These are phyloP conservation scores for Nicotiana knightiana DNA, from an alignment of 257 asterid species.

Conservation along the genomic window DNA sequence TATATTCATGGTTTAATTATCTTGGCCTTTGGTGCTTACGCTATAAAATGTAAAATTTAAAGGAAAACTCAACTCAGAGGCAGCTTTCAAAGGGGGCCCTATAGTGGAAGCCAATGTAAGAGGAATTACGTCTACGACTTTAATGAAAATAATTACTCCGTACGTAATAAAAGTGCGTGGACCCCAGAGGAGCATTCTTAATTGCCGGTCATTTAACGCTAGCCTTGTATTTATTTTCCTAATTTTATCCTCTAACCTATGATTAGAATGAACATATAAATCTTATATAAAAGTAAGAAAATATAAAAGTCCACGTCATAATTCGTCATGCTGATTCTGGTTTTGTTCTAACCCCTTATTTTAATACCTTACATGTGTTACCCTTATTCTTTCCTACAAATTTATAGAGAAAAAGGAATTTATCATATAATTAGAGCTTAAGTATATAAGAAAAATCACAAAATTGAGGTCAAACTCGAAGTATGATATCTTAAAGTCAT, in stretches of 20 bases:
- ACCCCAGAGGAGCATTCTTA: neutral
- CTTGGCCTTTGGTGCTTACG: neutral
- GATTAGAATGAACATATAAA: neutral
- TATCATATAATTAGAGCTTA: neutral
- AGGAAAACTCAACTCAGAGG: neutral
- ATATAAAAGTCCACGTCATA: neutral
- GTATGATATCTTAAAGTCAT: neutral
- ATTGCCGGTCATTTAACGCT: conserved; percentile 1
- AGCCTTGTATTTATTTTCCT: neutral
- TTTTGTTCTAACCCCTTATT: neutral
- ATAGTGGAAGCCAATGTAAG: neutral
- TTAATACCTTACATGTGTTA: neutral
- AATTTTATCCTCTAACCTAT: neutral
- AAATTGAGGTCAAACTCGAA: neutral
- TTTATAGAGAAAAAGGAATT: too few relatives aligned
- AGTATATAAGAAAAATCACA: neutral
- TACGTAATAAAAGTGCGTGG: neutral
- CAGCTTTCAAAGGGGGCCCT: neutral
- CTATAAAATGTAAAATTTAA: neutral
- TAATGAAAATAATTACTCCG: neutral
- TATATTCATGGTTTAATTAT: neutral
- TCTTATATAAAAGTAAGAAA: too few relatives aligned
- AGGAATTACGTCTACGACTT: neutral
- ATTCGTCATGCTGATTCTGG: neutral
- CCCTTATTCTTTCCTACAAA: neutral